Conservation (phyloP, 805 yeast genomes). For the Kodamaea neixiangensis region DNA sequence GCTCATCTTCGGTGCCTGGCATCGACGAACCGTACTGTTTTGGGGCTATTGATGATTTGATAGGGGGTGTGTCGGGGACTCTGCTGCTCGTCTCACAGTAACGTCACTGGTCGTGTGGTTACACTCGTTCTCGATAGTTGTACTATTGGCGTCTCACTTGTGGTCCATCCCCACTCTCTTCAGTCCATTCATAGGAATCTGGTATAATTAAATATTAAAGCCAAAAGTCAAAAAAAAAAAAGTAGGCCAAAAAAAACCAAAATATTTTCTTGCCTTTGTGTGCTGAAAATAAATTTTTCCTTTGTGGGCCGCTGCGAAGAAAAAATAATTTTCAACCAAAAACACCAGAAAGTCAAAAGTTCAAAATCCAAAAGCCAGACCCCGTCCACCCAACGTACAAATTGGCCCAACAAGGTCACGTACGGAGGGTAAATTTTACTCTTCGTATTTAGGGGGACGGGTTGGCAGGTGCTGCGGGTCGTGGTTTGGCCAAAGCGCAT, state of each 20-base stretch:
- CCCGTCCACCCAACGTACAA: not conserved
- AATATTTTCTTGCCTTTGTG: not conserved
- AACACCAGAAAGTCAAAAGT: not conserved
- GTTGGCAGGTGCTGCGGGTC: not conserved
- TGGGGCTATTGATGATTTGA: not conserved
- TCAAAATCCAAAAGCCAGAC: not conserved
- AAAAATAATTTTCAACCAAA: not conserved
- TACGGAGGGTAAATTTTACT: not conserved
- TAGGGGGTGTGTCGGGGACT: not conserved
- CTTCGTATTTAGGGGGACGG: not conserved
- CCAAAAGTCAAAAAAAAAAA: not conserved
- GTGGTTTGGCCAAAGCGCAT: too few relatives aligned
- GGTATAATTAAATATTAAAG: slow-evolving; percentile 10
- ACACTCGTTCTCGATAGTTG: not conserved
- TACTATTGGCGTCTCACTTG: not conserved
- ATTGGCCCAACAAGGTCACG: not conserved
- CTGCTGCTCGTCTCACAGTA: not conserved
- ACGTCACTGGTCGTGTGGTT: not conserved
- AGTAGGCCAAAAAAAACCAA: not conserved
- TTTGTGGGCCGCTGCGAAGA: not conserved
- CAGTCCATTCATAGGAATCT: slow-evolving; percentile 4
- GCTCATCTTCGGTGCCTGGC: not conserved
- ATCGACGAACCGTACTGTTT: not conserved
- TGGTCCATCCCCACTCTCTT: slow-evolving; percentile 3
- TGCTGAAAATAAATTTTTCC: not conserved